Percentiles rank a stretch among this genome's conserved stretches.
Evolutionary conservation across 1,139 yeast genomes (phyloP).

Genomic region (Saccharomyces hybrid): DNA sequence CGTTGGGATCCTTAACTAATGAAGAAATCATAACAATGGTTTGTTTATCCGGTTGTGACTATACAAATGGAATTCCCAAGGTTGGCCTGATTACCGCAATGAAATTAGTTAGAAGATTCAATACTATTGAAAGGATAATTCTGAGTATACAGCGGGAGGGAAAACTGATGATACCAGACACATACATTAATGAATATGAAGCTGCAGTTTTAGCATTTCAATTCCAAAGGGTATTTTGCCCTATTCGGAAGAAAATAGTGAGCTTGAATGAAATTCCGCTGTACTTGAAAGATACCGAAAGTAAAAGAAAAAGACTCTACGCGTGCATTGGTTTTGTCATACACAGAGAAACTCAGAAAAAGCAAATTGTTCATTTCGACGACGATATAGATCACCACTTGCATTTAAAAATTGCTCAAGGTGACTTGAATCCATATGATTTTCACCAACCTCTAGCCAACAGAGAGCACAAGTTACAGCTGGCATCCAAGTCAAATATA

Average conservation of each 20-base stretch:
- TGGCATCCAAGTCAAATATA: constrained; percentile 22
- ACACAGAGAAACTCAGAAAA: constrained; percentile 13
- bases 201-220: constrained; percentile 76
- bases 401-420: constrained; percentile 54
- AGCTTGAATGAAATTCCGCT: constrained; percentile 54
- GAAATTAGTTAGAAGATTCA: constrained; percentile 45
- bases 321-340: constrained; percentile 54
- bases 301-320: constrained; percentile 36
- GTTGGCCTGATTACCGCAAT: constrained; percentile 79
- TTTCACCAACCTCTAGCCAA: constrained; percentile 38
- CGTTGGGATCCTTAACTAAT: constrained; percentile 41
- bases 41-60: constrained; percentile 90
- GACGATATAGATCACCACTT: constrained; percentile 34
- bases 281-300: constrained; percentile 18
- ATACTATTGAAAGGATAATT: constrained; percentile 47
- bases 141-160: constrained; percentile 57
- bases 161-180: constrained; percentile 46
- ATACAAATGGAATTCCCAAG: constrained; percentile 76
- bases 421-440: constrained; percentile 59
- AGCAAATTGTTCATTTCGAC: constrained; percentile 29
- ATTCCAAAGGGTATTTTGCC: constrained; percentile 80
- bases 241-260: constrained; percentile 39
- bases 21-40: constrained; percentile 71
- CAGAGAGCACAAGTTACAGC: constrained; percentile 28
- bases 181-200: constrained; percentile 51